Evolutionary conservation across 2,329 filamentous ascomycete genomes (phyloP).

Genomic region (Sporothrix euskadiensis): DNA sequence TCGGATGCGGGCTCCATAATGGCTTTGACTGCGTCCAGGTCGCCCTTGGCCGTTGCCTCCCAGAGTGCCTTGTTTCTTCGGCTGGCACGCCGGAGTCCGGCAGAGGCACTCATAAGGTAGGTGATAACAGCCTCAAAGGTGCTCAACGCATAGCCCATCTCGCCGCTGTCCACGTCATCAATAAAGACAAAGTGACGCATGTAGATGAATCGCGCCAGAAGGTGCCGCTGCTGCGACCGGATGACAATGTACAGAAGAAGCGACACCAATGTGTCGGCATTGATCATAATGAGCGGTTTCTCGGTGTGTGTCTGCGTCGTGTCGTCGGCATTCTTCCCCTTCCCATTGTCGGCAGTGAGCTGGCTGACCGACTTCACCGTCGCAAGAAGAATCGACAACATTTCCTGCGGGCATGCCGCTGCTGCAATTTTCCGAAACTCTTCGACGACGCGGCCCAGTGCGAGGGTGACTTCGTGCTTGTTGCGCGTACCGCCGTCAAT

Average conservation of each 20-base stretch:
- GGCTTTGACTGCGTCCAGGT: conserved; percentile 70
- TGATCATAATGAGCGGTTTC: conserved; percentile 61
- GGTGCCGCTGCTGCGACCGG: conserved; percentile 78
- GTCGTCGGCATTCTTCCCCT: background rate
- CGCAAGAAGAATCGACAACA: conserved; percentile 76
- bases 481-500: conserved; percentile 76
- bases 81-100: conserved; percentile 78
- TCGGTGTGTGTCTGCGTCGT: conserved; percentile 40
- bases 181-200: conserved; percentile 98
- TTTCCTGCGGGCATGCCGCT: conserved; percentile 80
- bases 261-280: conserved; percentile 91
- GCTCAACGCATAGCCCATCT: conserved; percentile 93
- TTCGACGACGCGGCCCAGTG: conserved; percentile 76
- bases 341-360: conserved; percentile 44
- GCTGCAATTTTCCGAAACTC: conserved; percentile 83
- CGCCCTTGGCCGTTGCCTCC: conserved; percentile 79
- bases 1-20: conserved; percentile 73
- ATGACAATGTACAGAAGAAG: conserved; percentile 90
- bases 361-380: conserved; percentile 83
- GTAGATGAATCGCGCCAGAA: conserved; percentile 87
- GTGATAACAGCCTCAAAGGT: conserved; percentile 93
- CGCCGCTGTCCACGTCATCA: conserved; percentile 93
- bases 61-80: conserved; percentile 82
- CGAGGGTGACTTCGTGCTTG: conserved; percentile 77
- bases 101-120: conserved; percentile 82